Conservation (phyloP, 257 asterid species). For the Salvia splendens region DNA sequence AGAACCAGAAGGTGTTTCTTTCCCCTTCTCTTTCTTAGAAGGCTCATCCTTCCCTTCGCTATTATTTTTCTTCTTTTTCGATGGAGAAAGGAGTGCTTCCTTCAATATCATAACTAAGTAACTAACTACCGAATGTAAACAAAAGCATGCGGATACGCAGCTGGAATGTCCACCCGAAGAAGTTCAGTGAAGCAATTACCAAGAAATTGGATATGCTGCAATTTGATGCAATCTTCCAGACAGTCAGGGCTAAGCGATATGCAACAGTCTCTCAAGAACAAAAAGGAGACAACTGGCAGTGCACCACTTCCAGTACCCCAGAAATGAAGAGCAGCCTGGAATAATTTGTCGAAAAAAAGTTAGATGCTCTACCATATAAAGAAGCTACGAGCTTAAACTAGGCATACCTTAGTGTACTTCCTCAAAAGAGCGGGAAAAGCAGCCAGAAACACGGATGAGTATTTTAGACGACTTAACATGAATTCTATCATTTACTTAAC, state of each 20-base stretch:
- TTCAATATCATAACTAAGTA: conserved; percentile 75
- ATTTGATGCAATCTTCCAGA: conserved; percentile 75
- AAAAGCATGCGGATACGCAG: conserved; percentile 90
- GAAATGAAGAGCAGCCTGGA: conserved; percentile 90
- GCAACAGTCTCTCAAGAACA: conserved; percentile 83
- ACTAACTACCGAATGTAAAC: conserved; percentile 87
- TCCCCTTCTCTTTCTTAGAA: conserved; percentile 45
- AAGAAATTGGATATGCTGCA: conserved; percentile 89
- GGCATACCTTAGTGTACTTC: conserved; percentile 80
- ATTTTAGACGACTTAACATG: conserved; percentile 64
- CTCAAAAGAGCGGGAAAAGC: conserved; percentile 85
- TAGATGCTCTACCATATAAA: conserved; percentile 17
- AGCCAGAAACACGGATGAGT: conserved; percentile 71
- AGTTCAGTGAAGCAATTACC: conserved; percentile 81
- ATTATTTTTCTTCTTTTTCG: conserved; percentile 51
- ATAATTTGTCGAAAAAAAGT: conserved; percentile 12
- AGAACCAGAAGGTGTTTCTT: conserved; percentile 45
- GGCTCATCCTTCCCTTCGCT: conserved; percentile 44
- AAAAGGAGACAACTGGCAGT: conserved; percentile 83
- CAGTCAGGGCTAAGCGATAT: conserved; percentile 76
- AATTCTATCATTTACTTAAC: no score
- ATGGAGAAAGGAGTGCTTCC: conserved; percentile 59
- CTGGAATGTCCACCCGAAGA: conserved; percentile 66
- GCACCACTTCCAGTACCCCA: conserved; percentile 97
- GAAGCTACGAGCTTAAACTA: conserved; percentile 10